phyloP scores from a whole-genome alignment of 2,329 filamentous ascomycete genomes.

The Botrytis elliptica region DNA sequence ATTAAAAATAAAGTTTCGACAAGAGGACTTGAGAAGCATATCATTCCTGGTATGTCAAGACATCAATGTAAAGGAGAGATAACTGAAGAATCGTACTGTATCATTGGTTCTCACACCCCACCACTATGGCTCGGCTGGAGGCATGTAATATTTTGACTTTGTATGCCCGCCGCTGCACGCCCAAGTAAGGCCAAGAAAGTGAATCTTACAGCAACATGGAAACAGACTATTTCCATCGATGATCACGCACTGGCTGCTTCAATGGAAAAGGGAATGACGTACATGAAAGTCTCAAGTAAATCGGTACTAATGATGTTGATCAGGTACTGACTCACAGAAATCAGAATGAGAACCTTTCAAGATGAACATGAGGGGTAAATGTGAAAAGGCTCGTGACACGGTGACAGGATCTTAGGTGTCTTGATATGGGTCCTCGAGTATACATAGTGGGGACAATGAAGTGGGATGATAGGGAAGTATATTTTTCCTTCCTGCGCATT shows the following conservation, averaged over 20 bases:
- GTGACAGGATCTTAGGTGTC: not conserved
- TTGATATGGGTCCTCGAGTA: not conserved
- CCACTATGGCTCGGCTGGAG: not conserved
- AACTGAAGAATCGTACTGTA: not conserved
- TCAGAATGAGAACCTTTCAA: not conserved
- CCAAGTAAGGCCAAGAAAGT: not conserved
- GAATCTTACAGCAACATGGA: not conserved
- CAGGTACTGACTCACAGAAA: slow-evolving; percentile 9
- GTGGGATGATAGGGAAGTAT: slow-evolving; percentile 1
- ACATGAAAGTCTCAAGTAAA: slow-evolving; percentile 2
- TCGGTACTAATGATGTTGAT: not conserved
- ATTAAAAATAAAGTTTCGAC: not conserved
- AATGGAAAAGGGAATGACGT: not conserved
- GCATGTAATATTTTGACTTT: not conserved
- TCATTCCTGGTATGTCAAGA: not conserved
- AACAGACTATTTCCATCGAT: not conserved
- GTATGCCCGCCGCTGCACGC: not conserved
- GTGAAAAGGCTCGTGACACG: not conserved
- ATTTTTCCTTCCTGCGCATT: slow-evolving; percentile 7
- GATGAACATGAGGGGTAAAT: slow-evolving; percentile 18
- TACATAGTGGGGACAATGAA: not conserved
- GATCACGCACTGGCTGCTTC: not conserved
- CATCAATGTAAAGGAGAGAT: not conserved
- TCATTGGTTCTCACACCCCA: not conserved
- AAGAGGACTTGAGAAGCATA: not conserved